Evolutionary conservation across 306 rosid species (phyloP).

Genomic region (Arachis hypogaea): DNA sequence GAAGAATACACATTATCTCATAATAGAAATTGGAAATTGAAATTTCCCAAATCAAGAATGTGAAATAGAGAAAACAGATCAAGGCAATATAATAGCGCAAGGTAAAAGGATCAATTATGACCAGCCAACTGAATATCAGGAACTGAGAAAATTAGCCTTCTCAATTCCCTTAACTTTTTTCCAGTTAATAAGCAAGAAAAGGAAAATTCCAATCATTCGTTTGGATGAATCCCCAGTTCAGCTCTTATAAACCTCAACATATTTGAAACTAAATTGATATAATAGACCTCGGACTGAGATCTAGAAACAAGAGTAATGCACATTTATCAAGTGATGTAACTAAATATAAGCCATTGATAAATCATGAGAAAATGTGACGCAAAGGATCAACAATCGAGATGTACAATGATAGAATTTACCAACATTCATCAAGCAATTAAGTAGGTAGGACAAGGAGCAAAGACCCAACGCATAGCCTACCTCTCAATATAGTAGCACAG

Average conservation of each 20-base stretch:
- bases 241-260: slow-evolving; percentile 4
- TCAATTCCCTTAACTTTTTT: slow-evolving; percentile 17
- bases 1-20: slow-evolving; percentile 25
- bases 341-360: slow-evolving; percentile 29
- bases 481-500: slow-evolving; percentile 83
- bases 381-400: slow-evolving; percentile 40
- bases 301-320: slow-evolving; percentile 28
- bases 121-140: slow-evolving; percentile 32
- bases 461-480: slow-evolving; percentile 80
- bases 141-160: slow-evolving; percentile 26
- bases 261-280: slow-evolving; percentile 20
- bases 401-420: slow-evolving; percentile 66
- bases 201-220: slow-evolving; percentile 12
- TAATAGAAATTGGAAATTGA: slow-evolving; percentile 28
- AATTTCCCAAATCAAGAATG: slow-evolving; percentile 24
- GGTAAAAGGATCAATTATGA: slow-evolving; percentile 30
- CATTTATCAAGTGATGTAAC: slow-evolving; percentile 24
- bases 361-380: slow-evolving; percentile 34
- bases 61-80: slow-evolving; percentile 38
- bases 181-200: slow-evolving; percentile 27
- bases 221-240: slow-evolving; percentile 22
- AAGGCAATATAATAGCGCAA: slow-evolving; percentile 30
- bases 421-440: slow-evolving; percentile 72
- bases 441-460: slow-evolving; percentile 81
- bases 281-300: slow-evolving; percentile 1